Evolutionary conservation across 305 asterid genomes (phyloP).

Genomic region (Withania somnifera): DNA sequence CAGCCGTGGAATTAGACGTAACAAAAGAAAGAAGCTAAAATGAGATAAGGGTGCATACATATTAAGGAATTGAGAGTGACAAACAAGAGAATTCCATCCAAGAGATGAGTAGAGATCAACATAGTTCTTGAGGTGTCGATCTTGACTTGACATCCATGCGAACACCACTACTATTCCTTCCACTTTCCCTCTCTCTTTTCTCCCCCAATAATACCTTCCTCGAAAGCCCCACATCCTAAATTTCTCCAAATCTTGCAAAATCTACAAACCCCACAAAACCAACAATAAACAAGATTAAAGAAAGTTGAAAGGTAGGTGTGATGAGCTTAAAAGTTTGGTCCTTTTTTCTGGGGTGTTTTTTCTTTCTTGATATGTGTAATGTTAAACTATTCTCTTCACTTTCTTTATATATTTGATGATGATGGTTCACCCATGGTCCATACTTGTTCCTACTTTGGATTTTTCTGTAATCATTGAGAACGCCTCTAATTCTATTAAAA

Average conservation of each 20-base stretch:
- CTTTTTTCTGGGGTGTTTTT: not conserved
- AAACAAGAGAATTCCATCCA: conserved; percentile 89
- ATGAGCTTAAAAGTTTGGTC: too few species aligned
- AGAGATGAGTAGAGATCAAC: conserved; percentile 63
- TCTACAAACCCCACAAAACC: not conserved
- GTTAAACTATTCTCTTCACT: not conserved
- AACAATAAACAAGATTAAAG: too few species aligned
- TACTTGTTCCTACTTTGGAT: not conserved
- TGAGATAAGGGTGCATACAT: conserved; percentile 29
- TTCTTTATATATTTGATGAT: not conserved
- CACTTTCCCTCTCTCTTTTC: conserved; percentile 49
- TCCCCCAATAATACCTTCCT: conserved; percentile 76
- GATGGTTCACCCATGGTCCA: not conserved
- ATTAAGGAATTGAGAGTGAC: conserved; percentile 78
- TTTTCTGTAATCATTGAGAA: not conserved
- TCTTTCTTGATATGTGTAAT: not conserved
- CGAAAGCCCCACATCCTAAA: conserved; percentile 84
- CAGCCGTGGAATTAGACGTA: too few species aligned
- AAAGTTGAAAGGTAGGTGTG: too few species aligned
- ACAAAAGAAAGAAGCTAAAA: not conserved
- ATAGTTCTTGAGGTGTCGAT: conserved; percentile 59
- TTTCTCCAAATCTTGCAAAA: not conserved
- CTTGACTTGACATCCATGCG: conserved; percentile 87
- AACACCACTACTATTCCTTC: conserved; percentile 87
- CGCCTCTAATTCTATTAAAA: not conserved